Evolutionary conservation across 345 rosid species (phyloP).

Genomic region (Bretschneidera sinensis): DNA sequence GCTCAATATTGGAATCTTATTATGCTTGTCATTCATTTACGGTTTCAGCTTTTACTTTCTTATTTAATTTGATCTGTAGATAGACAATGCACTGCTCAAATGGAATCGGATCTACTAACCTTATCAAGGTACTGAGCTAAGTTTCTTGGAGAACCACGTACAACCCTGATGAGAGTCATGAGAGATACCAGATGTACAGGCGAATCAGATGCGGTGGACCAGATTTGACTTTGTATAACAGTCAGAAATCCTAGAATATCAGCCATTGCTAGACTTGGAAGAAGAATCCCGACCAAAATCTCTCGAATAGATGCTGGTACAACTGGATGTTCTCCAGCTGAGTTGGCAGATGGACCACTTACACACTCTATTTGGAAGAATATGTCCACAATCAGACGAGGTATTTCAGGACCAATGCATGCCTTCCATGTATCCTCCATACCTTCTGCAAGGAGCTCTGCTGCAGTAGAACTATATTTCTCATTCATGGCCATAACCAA

Average conservation of each 20-base stretch:
- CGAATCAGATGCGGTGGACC: conserved; percentile 98
- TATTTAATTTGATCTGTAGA: not conserved
- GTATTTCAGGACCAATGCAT: conserved; percentile 69
- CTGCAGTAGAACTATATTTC: conserved; percentile 86
- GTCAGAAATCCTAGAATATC: conserved; percentile 66
- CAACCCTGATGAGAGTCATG: conserved; percentile 62
- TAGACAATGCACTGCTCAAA: not conserved
- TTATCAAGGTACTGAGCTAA: conserved; percentile 77
- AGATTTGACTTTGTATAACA: conserved; percentile 80
- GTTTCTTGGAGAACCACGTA: conserved; percentile 71
- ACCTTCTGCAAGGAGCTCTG: conserved; percentile 92
- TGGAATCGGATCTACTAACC: conserved; percentile 43
- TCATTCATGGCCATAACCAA: conserved; percentile 91
- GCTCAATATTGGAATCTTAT: too few relatives aligned
- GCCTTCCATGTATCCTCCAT: conserved; percentile 83
- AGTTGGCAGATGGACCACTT: conserved; percentile 42
- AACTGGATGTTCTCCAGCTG: conserved; percentile 40
- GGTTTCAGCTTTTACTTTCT: not conserved
- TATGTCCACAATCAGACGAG: conserved; percentile 72
- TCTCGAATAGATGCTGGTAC: conserved; percentile 60
- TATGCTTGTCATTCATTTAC: conserved; percentile 1
- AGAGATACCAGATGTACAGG: conserved; percentile 78
- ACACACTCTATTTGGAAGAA: conserved; percentile 92
- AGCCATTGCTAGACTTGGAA: conserved; percentile 88
- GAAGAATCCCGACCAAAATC: conserved; percentile 74